Evolutionary conservation across 306 rosid genomes (phyloP).

Genomic region (Vigna unguiculata): DNA sequence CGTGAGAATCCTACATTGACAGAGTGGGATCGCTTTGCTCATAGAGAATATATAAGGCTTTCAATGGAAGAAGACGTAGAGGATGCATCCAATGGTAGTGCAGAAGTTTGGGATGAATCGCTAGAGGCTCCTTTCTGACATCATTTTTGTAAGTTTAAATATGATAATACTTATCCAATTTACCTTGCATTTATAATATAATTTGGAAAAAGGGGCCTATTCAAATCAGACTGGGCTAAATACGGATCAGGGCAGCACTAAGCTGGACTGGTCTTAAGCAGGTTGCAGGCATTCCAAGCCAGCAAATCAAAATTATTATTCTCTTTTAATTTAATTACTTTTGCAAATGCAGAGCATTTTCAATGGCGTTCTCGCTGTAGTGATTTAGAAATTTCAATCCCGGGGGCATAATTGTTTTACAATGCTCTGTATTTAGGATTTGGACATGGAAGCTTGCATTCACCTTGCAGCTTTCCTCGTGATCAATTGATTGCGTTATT

Average conservation of each 20-base stretch:
- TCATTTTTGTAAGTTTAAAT: slow-evolving; percentile 55
- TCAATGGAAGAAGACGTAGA: slow-evolving; percentile 99
- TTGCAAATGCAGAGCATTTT: neutral
- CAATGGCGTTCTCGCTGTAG: neutral
- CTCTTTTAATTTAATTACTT: slow-evolving; percentile 13
- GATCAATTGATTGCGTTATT: neutral
- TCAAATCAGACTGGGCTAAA: slow-evolving; percentile 25
- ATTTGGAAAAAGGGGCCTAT: slow-evolving; percentile 9
- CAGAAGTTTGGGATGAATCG: slow-evolving; percentile 99
- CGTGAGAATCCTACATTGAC: slow-evolving; percentile 99
- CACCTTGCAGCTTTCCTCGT: slow-evolving; percentile 13
- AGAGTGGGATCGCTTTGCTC: slow-evolving; percentile 99
- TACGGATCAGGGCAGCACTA: slow-evolving; percentile 20
- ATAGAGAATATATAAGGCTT: slow-evolving; percentile 98
- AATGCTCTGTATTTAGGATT: slow-evolving; percentile 12
- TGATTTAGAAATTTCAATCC: slow-evolving; percentile 13
- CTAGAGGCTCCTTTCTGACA: slow-evolving; percentile 94
- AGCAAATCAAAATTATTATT: neutral
- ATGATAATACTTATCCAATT: slow-evolving; percentile 25
- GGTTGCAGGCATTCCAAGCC: slow-evolving; percentile 23
- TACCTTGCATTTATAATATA: slow-evolving; percentile 17
- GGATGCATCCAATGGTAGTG: slow-evolving; percentile 99
- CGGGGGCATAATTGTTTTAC: slow-evolving; percentile 3
- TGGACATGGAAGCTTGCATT: slow-evolving; percentile 24
- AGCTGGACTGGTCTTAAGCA: slow-evolving; percentile 7